A percentile compares a stretch with the other conserved stretches of the same genome.
These are phyloP conservation scores for Tillandsia fasciculata DNA, from an alignment of 176 grass and related monocot genomes.

Conservation along the genomic window DNA sequence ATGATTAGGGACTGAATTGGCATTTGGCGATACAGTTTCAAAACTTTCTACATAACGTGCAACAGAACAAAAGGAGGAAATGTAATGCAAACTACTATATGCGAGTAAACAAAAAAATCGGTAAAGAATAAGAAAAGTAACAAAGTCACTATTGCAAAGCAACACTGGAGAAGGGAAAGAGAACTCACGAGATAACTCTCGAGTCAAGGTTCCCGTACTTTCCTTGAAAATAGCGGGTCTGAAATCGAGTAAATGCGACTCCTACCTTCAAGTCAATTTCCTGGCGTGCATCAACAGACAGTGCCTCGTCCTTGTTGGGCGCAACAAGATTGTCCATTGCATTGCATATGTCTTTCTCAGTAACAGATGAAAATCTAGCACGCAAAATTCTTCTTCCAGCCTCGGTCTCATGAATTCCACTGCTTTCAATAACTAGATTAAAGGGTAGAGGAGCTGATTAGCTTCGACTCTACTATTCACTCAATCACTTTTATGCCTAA, in stretches of 20 bases:
- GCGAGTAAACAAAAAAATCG: background rate
- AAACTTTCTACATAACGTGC: too few species aligned
- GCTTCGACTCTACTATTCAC: background rate
- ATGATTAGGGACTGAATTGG: too few species aligned
- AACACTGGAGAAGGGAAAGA: slow-evolving; percentile 1
- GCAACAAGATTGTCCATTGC: slow-evolving; percentile 79
- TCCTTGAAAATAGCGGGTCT: slow-evolving; percentile 92
- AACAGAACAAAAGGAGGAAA: background rate
- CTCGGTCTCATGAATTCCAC: slow-evolving; percentile 71
- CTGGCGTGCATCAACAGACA: slow-evolving; percentile 86
- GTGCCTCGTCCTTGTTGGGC: slow-evolving; percentile 83
- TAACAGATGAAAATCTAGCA: slow-evolving; percentile 89
- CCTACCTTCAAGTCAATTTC: slow-evolving; percentile 99
- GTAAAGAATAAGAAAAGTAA: background rate
- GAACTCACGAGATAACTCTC: slow-evolving; percentile 98
- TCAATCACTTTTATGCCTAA: too few species aligned
- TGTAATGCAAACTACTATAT: background rate
- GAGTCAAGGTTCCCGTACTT: slow-evolving; percentile 99
- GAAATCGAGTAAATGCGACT: slow-evolving; percentile 96
- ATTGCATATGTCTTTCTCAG: slow-evolving; percentile 66
- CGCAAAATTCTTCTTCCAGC: slow-evolving; percentile 73
- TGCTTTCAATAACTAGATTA: slow-evolving; percentile 72
- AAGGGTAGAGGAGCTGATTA: background rate
- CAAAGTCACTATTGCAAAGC: background rate
- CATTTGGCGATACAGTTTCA: too few species aligned